phyloP scores from a whole-genome alignment of 1,284 basidiomycete genomes.

The Cutaneotrichosporon dermatis region DNA sequence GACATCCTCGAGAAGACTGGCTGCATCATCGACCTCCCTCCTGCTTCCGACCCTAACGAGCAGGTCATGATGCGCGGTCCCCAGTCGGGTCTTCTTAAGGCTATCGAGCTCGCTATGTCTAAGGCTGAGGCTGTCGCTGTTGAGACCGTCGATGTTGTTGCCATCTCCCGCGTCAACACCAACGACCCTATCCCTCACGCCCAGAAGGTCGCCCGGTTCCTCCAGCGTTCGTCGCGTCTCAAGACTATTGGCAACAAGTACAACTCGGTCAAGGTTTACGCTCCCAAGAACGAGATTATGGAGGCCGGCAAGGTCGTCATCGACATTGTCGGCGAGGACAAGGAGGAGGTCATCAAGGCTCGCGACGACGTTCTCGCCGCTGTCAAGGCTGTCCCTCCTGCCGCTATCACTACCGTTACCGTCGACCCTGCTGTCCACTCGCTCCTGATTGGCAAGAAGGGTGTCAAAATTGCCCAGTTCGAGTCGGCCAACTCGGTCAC shows the following conservation, averaged over 20 bases:
- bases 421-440: slow-evolving; percentile 83
- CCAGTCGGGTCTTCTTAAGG: slow-evolving; percentile 65
- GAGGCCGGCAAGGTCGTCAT: slow-evolving; percentile 63
- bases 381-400: slow-evolving; percentile 67
- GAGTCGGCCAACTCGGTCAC: slow-evolving; percentile 71
- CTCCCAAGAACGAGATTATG: slow-evolving; percentile 58
- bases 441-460: slow-evolving; percentile 76
- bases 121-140: slow-evolving; percentile 53
- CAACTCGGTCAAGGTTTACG: slow-evolving; percentile 62
- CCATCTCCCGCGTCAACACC: slow-evolving; percentile 48
- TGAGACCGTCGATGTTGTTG: slow-evolving; percentile 52
- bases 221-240: slow-evolving; percentile 64
- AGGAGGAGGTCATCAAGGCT: slow-evolving; percentile 58
- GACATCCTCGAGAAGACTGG: slow-evolving; percentile 76
- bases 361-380: slow-evolving; percentile 56
- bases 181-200: slow-evolving; percentile 60
- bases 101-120: slow-evolving; percentile 57
- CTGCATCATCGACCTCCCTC: slow-evolving; percentile 76
- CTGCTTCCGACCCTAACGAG: slow-evolving; percentile 59
- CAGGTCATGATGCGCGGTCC: slow-evolving; percentile 76
- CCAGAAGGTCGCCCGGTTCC: slow-evolving; percentile 72
- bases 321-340: slow-evolving; percentile 75
- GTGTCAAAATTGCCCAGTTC: slow-evolving; percentile 73
- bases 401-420: slow-evolving; percentile 62
- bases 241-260: slow-evolving; percentile 61